phyloP scores from a whole-genome alignment of 1,284 basidiomycete species.

The Sanguinoderma infundibulare region DNA sequence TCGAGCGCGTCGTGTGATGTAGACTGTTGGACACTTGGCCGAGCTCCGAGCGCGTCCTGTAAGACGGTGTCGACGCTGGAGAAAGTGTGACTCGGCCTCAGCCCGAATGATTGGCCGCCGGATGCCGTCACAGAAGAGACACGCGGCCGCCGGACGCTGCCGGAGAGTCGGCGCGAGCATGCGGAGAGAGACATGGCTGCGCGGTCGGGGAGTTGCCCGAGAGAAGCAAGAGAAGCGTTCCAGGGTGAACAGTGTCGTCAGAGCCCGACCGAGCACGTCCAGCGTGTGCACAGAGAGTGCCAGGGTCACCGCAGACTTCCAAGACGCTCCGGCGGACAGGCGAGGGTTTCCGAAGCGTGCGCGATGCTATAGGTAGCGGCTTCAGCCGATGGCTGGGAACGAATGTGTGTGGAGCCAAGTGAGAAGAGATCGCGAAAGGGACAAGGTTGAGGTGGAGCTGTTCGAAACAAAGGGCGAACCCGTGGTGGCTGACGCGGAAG shows the following conservation, averaged over 20 bases:
- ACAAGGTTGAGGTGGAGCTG: constrained; percentile 4
- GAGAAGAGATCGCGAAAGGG: background rate
- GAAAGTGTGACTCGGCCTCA: constrained; percentile 14
- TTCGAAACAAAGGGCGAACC: background rate
- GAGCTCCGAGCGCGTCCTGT: background rate
- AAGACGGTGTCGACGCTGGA: constrained; percentile 5
- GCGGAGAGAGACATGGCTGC: constrained; percentile 8
- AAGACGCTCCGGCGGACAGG: background rate
- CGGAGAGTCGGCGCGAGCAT: constrained; percentile 22
- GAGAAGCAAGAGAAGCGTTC: background rate
- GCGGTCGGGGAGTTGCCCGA: background rate
- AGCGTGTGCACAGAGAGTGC: background rate
- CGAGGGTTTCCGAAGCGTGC: background rate
- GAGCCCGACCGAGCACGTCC: background rate
- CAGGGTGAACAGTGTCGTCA: background rate
- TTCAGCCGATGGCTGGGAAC: background rate
- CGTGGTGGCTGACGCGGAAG: constrained; percentile 10
- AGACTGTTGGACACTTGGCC: background rate
- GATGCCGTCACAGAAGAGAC: constrained; percentile 12
- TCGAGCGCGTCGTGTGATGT: background rate
- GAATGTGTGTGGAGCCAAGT: constrained; percentile 1
- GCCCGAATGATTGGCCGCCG: constrained; percentile 7
- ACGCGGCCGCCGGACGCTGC: constrained; percentile 9
- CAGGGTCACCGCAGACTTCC: background rate
- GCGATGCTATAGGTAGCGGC: background rate